Conservation (phyloP, 805 yeast species). For the Cyberlindnera amylophila region DNA sequence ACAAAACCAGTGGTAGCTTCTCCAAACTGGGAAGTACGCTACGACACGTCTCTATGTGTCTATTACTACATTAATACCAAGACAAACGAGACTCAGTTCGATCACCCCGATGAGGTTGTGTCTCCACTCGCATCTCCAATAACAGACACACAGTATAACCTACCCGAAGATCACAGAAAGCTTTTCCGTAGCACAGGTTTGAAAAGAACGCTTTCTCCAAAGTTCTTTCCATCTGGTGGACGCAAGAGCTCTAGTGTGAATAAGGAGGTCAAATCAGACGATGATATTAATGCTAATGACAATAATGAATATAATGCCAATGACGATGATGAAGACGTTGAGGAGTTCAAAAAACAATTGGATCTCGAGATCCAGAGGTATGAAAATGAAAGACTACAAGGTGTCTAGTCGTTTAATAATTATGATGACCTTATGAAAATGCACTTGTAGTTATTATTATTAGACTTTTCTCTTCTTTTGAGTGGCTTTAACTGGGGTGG, state of each 20-base stretch:
- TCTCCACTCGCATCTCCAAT: conserved; percentile 18
- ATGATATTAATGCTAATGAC: background rate
- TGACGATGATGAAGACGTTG: conserved; percentile 20
- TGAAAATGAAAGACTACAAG: conserved; percentile 19
- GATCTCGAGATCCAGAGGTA: conserved; percentile 23
- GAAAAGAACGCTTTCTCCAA: conserved; percentile 24
- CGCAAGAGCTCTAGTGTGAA: background rate
- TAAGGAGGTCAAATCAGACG: no score
- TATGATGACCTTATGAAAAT: no score
- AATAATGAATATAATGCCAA: conserved; percentile 15
- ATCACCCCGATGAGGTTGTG: conserved; percentile 38
- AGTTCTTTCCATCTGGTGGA: conserved; percentile 7
- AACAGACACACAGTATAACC: background rate
- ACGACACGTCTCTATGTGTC: conserved; percentile 30
- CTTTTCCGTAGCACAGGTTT: conserved; percentile 10
- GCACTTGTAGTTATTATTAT: background rate
- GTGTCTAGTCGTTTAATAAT: background rate
- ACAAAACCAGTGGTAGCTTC: conserved; percentile 18
- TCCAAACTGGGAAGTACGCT: conserved; percentile 23
- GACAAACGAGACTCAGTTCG: conserved; percentile 33
- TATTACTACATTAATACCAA: conserved; percentile 31
- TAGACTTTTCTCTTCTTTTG: conserved; percentile 16
- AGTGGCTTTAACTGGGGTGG: conserved; percentile 3
- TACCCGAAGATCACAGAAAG: conserved; percentile 5
- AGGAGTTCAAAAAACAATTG: conserved; percentile 22